Conservation (phyloP, 2,329 filamentous ascomycete genomes). For the Raffaelea albimanens region DNA sequence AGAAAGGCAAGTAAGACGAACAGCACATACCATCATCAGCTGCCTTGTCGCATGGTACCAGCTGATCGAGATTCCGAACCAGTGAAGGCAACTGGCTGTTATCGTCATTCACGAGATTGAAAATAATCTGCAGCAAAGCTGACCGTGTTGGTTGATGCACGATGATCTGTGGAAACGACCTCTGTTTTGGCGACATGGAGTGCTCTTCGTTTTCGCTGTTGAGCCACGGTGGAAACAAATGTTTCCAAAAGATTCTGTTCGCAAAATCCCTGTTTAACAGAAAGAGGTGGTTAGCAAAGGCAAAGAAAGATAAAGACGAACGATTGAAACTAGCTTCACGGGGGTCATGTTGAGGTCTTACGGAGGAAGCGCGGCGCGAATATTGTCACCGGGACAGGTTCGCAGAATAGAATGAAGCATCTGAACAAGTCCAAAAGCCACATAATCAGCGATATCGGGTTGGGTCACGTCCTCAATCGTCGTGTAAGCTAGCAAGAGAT, state of each 20-base stretch:
- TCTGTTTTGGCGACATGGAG: neutral
- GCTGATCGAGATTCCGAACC: slow-evolving; percentile 37
- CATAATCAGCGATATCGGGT: slow-evolving; percentile 24
- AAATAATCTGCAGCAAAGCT: slow-evolving; percentile 52
- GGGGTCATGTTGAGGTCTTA: neutral
- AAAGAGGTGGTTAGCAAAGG: slow-evolving; percentile 1
- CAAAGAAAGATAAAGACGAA: neutral
- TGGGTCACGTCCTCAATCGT: slow-evolving; percentile 29
- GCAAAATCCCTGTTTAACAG: slow-evolving; percentile 22
- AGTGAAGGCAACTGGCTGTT: slow-evolving; percentile 37
- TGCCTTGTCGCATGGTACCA: slow-evolving; percentile 38
- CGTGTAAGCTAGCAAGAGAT: slow-evolving; percentile 19
- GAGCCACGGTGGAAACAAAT: slow-evolving; percentile 51
- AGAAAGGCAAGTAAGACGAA: slow-evolving; percentile 17
- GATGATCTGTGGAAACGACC: slow-evolving; percentile 27
- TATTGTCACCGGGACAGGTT: slow-evolving; percentile 6
- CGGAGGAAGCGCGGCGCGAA: slow-evolving; percentile 5
- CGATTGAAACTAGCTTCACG: neutral
- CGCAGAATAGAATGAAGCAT: slow-evolving; percentile 23
- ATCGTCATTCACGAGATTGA: slow-evolving; percentile 43
- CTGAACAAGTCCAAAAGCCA: slow-evolving; percentile 25
- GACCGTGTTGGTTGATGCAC: slow-evolving; percentile 47
- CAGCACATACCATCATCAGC: slow-evolving; percentile 22
- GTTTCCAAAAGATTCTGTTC: slow-evolving; percentile 48
- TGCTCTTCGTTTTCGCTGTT: slow-evolving; percentile 14